A percentile compares a stretch with the other conserved stretches of the same genome.
These are phyloP conservation scores for Pyrus betulifolia DNA, from an alignment of 306 rosid genomes.

Conservation along the genomic window DNA sequence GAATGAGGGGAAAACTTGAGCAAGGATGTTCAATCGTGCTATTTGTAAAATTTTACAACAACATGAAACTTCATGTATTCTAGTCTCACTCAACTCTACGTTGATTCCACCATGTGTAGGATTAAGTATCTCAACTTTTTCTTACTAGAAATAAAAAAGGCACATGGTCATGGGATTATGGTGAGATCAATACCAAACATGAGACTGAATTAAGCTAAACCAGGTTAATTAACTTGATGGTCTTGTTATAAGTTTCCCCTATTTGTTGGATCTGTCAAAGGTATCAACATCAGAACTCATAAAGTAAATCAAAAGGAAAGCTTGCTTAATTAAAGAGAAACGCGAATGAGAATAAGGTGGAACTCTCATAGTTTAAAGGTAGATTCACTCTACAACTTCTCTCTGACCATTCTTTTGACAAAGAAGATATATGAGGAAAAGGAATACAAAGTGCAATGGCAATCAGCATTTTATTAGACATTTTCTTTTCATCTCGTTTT, in stretches of 20 bases:
- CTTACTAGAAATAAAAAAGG: not conserved
- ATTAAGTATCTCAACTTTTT: not conserved
- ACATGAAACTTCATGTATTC: too few relatives aligned
- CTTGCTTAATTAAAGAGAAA: not conserved
- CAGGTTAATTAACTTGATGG: not conserved
- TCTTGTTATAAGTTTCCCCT: too few relatives aligned
- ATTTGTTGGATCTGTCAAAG: not conserved
- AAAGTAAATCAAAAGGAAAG: not conserved
- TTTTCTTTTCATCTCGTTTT: not conserved
- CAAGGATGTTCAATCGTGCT: not conserved
- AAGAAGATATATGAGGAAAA: too few relatives aligned
- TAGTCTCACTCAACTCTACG: not conserved
- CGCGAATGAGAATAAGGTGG: not conserved
- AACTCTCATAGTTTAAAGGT: too few relatives aligned
- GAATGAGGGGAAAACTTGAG: not conserved
- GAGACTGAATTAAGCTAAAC: not conserved
- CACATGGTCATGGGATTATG: not conserved
- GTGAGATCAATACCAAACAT: not conserved
- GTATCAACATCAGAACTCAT: not conserved
- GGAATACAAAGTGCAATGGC: not conserved
- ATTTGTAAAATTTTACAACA: not conserved
- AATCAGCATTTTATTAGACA: not conserved
- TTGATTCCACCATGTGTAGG: not conserved
- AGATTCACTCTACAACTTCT: too few relatives aligned
- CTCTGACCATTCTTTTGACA: too few relatives aligned